A percentile compares a stretch with the other conserved stretches of the same genome.
Conservation (phyloP, 148 eudicot genomes). For the Vaccinium myrtillus region DNA sequence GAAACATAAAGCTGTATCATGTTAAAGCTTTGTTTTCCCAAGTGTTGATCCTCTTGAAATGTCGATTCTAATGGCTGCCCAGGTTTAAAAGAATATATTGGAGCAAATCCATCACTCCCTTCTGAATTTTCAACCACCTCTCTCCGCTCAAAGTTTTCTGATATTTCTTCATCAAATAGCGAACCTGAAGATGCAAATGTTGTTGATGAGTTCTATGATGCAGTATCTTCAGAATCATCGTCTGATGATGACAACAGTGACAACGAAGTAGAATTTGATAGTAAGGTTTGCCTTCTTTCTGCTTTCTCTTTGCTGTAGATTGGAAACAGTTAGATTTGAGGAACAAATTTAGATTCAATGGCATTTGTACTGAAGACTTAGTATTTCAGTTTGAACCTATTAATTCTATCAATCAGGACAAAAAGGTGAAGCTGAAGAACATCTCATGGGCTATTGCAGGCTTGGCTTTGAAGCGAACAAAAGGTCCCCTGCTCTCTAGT, state of each 20-base stretch:
- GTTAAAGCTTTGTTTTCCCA: not conserved
- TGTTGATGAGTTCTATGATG: slow-evolving; percentile 90
- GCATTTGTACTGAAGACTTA: slow-evolving; percentile 2
- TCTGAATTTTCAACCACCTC: slow-evolving; percentile 32
- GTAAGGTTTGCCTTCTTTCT: slow-evolving; percentile 46
- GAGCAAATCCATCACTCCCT: slow-evolving; percentile 64
- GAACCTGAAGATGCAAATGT: slow-evolving; percentile 51
- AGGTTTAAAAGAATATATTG: slow-evolving; percentile 88
- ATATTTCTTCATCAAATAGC: slow-evolving; percentile 40
- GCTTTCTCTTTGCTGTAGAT: not conserved
- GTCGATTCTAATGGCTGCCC: slow-evolving; percentile 17
- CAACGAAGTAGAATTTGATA: slow-evolving; percentile 33
- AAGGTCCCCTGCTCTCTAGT: slow-evolving; percentile 45
- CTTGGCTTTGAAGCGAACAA: slow-evolving; percentile 39
- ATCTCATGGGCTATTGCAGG: slow-evolving; percentile 71
- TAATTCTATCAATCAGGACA: slow-evolving; percentile 43
- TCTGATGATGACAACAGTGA: slow-evolving; percentile 65
- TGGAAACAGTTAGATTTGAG: not conserved
- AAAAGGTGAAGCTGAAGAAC: slow-evolving; percentile 63
- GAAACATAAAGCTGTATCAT: not conserved
- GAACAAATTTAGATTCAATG: not conserved
- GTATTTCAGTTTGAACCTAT: not conserved
- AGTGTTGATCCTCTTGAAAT: not conserved
- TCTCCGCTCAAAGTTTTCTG: slow-evolving; percentile 44
- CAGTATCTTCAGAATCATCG: slow-evolving; percentile 58